Evolutionary conservation across 768 basidiomycete species (phyloP).

Genomic region (Daedaleopsis sinensis): DNA sequence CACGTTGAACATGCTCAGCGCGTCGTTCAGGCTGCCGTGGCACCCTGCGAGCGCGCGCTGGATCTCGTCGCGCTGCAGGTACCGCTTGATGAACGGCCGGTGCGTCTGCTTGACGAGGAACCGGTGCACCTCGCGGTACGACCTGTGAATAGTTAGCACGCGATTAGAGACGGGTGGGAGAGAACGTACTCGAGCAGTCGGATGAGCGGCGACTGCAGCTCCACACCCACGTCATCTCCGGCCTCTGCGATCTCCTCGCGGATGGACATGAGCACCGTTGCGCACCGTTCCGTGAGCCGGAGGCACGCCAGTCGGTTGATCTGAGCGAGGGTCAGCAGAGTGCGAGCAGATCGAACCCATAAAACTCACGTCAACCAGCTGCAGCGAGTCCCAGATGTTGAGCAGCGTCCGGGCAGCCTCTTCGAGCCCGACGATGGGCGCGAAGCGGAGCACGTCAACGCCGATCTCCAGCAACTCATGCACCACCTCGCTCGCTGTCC

Average conservation of each 20-base stretch:
- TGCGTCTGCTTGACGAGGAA: conserved; percentile 63
- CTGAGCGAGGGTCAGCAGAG: conserved; percentile 36
- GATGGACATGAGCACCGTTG: conserved; percentile 65
- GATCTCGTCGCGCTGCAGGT: conserved; percentile 75
- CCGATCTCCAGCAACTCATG: conserved; percentile 49
- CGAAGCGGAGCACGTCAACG: conserved; percentile 48
- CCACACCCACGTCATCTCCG: conserved; percentile 50
- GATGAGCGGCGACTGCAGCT: conserved; percentile 52
- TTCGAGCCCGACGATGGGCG: conserved; percentile 58
- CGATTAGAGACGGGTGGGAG: background rate
- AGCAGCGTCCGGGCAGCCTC: conserved; percentile 55
- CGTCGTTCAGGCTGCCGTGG: conserved; percentile 55
- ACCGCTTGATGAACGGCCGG: conserved; percentile 54
- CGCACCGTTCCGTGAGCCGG: conserved; percentile 73
- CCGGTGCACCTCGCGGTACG: conserved; percentile 46
- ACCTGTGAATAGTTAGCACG: conserved; percentile 30
- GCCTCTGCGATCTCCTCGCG: conserved; percentile 64
- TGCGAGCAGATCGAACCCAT: background rate
- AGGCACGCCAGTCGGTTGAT: conserved; percentile 70
- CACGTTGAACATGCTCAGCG: conserved; percentile 58
- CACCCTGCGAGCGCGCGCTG: conserved; percentile 52
- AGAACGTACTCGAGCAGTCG: conserved; percentile 53
- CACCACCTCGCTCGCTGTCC: conserved; percentile 41
- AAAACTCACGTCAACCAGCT: conserved; percentile 59
- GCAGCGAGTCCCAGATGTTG: conserved; percentile 63